Evolutionary conservation across 805 yeast genomes (phyloP).

Genomic region (Cephaloascus albidus): DNA sequence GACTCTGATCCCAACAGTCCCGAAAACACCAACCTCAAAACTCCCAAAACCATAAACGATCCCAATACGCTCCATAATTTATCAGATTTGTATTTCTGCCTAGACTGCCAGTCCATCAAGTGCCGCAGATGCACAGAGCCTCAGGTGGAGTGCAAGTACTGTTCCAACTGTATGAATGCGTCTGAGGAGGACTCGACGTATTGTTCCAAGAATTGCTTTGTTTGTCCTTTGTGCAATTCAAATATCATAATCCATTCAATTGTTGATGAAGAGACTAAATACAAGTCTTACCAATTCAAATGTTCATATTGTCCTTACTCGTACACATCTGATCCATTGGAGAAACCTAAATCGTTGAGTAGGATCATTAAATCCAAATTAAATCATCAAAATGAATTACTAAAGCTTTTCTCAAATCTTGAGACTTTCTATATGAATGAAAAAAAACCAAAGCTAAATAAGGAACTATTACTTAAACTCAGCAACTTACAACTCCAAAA

Average conservation of each 20-base stretch:
- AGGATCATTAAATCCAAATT: neutral
- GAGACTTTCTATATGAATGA: neutral
- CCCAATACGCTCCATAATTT: conserved; percentile 8
- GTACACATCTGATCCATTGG: neutral
- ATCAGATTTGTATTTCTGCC: conserved; percentile 14
- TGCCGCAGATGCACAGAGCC: conserved; percentile 16
- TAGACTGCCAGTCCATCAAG: conserved; percentile 12
- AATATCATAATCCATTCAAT: conserved; percentile 5
- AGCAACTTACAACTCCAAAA: neutral
- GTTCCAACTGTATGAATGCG: conserved; percentile 14
- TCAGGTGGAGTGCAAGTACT: conserved; percentile 10
- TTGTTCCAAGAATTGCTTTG: conserved; percentile 21
- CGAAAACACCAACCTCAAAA: conserved; percentile 5
- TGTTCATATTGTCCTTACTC: neutral
- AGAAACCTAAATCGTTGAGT: neutral
- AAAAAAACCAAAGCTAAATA: neutral
- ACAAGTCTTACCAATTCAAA: neutral
- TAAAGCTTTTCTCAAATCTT: neutral
- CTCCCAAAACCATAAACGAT: conserved; percentile 10
- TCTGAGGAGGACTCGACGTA: conserved; percentile 3
- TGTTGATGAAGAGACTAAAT: conserved; percentile 5
- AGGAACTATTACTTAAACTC: neutral
- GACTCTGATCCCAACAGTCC: conserved; percentile 3
- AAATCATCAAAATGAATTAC: neutral
- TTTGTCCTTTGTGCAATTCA: conserved; percentile 19